These are phyloP conservation scores for Boletellus ananas DNA, from an alignment of 768 basidiomycete genomes.

Conservation along the genomic window DNA sequence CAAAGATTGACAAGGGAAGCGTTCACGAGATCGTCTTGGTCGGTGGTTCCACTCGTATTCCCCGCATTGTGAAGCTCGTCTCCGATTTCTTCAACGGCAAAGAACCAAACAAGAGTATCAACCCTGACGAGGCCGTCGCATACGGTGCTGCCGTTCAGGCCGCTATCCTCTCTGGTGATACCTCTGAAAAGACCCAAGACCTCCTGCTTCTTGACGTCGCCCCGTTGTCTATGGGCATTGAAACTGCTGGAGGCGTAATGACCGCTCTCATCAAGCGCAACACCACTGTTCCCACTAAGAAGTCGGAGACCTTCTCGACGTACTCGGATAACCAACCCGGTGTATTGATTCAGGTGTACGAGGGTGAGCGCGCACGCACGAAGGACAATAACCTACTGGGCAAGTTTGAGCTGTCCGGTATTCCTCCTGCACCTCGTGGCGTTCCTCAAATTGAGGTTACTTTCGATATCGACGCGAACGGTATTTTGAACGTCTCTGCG, in stretches of 20 bases:
- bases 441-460: conserved; percentile 98
- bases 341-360: conserved; percentile 96
- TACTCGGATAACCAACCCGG: conserved; percentile 99
- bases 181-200: conserved; percentile 97
- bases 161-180: conserved; percentile 95
- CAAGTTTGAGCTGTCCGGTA: conserved; percentile 96
- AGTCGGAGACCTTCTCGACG: conserved; percentile 97
- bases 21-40: conserved; percentile 98
- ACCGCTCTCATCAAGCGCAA: conserved; percentile 98
- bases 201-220: conserved; percentile 93
- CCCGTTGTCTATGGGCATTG: conserved; percentile 89
- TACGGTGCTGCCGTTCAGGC: conserved; percentile 99
- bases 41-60: conserved; percentile 98
- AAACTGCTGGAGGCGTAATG: conserved; percentile 99
- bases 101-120: conserved; percentile 99
- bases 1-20: conserved; percentile 94
- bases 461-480: conserved; percentile 97
- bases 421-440: conserved; percentile 95
- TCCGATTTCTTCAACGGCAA: conserved; percentile 99
- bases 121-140: conserved; percentile 98
- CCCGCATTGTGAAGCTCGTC: conserved; percentile 94
- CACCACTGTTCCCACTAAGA: conserved; percentile 98
- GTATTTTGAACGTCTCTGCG: conserved; percentile 94
- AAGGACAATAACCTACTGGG: conserved; percentile 99
- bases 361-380: conserved; percentile 97